A percentile compares a stretch with the other conserved stretches of the same genome.
Conservation (phyloP, 164 flowering plant species). For the Liquidambar formosana region DNA sequence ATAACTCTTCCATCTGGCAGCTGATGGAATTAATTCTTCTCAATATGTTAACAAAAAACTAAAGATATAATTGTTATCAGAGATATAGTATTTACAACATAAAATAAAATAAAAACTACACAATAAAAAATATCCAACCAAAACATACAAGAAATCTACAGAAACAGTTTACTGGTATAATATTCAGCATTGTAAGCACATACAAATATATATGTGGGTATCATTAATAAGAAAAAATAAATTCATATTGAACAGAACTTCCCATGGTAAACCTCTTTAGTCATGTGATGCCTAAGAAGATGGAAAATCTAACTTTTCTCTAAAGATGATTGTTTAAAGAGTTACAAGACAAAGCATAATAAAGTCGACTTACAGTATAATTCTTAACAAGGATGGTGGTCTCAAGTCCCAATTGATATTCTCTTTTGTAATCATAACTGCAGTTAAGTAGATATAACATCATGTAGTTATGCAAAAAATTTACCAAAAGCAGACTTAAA, state of each 20-base stretch:
- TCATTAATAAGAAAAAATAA: not conserved
- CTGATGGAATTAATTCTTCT: constrained; percentile 37
- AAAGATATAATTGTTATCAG: not conserved
- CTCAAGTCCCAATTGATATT: constrained; percentile 95
- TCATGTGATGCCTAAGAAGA: not conserved
- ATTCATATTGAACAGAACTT: not conserved
- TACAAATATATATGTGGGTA: not conserved
- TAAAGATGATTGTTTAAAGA: not conserved
- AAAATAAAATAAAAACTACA: not conserved
- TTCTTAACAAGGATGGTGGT: constrained; percentile 96
- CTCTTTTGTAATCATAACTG: constrained; percentile 97
- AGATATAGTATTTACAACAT: not conserved
- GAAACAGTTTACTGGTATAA: not conserved
- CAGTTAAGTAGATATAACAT: constrained; percentile 15
- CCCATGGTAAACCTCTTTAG: not conserved
- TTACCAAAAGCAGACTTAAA: constrained; percentile 2
- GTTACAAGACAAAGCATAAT: constrained; percentile 1
- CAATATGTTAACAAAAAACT: not conserved
- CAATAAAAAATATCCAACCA: not conserved
- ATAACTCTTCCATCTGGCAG: constrained; percentile 98
- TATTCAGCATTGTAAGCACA: not conserved
- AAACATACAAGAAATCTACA: not conserved
- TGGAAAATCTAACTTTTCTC: not conserved
- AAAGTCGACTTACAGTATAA: constrained; percentile 75
- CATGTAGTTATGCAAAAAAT: not conserved